phyloP scores from a whole-genome alignment of 257 asterid species.

The Osmanthus fragrans region DNA sequence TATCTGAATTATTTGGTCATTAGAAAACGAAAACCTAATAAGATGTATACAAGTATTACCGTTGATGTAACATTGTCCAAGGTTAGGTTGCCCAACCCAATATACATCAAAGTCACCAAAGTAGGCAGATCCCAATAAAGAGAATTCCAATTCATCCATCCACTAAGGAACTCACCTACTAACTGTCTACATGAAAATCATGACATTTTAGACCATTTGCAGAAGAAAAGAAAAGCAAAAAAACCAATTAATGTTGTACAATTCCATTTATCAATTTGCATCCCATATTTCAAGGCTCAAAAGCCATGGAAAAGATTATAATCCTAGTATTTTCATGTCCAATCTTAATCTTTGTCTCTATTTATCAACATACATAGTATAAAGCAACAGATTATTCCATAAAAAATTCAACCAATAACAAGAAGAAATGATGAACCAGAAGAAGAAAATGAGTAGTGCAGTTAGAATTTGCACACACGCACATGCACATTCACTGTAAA shows the following conservation, averaged over 20 bases:
- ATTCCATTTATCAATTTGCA: conserved; percentile 26
- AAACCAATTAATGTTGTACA: not conserved
- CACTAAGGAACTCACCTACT: conserved; percentile 25
- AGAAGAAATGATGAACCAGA: conserved; percentile 35
- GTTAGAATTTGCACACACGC: conserved; percentile 50
- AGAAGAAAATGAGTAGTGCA: conserved; percentile 46
- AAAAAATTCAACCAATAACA: conserved; percentile 32
- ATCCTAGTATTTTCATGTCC: conserved; percentile 58
- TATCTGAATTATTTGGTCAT: not conserved
- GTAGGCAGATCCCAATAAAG: conserved; percentile 17
- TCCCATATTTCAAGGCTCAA: conserved; percentile 40
- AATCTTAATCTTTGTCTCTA: conserved; percentile 52
- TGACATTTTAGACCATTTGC: conserved; percentile 38
- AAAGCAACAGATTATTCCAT: conserved; percentile 24
- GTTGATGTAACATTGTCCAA: not conserved
- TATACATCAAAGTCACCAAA: conserved; percentile 7
- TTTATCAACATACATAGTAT: conserved; percentile 24
- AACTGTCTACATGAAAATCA: conserved; percentile 64
- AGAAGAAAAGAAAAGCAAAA: not conserved
- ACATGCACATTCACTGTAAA: conserved; percentile 57
- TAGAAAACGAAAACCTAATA: not conserved
- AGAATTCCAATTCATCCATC: conserved; percentile 25
- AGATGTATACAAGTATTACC: not conserved
- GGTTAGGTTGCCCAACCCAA: conserved; percentile 28
- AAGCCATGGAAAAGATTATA: conserved; percentile 41